Evolutionary conservation across 305 asterid genomes (phyloP).

Genomic region (Fraxinus nigra): DNA sequence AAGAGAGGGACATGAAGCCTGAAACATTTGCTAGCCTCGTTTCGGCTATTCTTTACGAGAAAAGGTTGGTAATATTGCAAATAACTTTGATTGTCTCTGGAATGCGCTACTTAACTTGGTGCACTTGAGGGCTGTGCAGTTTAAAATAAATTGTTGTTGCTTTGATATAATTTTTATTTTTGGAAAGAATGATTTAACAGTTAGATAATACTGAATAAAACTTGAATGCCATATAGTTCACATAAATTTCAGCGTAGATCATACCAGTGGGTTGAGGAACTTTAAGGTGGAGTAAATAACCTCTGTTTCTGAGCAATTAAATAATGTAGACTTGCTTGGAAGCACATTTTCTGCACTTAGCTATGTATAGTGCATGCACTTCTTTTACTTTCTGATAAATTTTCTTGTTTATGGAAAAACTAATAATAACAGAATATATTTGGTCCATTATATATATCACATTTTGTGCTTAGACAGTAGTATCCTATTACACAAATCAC

Average conservation of each 20-base stretch:
- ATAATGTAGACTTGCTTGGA: not conserved
- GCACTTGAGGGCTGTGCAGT: not conserved
- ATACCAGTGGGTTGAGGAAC: not conserved
- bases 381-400: not conserved
- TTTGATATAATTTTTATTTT: not conserved
- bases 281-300: not conserved
- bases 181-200: not conserved
- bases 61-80: slow-evolving; percentile 54
- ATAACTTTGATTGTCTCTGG: not conserved
- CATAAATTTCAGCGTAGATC: not conserved
- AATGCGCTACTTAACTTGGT: not conserved
- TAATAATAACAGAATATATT: not conserved
- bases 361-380: not conserved
- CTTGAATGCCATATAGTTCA: not conserved
- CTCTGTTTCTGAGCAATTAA: not conserved
- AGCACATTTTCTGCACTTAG: not conserved
- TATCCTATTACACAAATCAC: not conserved
- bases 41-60: slow-evolving; percentile 86
- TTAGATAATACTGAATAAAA: not conserved
- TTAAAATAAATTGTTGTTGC: not conserved
- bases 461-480: not conserved
- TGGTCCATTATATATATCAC: not conserved
- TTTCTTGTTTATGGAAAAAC: not conserved
- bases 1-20: slow-evolving; percentile 98
- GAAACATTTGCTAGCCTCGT: slow-evolving; percentile 98